Conservation (phyloP, 1,139 yeast species). For the Sugiyamaella sp. region DNA sequence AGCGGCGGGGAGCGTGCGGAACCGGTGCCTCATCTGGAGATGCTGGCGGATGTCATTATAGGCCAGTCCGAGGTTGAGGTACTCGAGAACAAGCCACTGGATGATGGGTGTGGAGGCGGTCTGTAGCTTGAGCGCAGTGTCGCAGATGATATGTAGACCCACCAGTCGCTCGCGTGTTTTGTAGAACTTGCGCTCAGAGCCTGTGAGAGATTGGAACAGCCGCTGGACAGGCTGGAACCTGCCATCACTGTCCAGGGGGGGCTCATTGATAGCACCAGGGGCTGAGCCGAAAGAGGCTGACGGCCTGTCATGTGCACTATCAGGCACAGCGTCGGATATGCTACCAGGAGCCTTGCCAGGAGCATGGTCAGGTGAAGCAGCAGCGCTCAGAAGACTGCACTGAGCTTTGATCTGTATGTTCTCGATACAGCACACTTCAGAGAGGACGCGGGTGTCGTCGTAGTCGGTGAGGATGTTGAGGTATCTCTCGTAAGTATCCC, state of each 20-base stretch:
- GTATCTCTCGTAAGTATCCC: slow-evolving; percentile 22
- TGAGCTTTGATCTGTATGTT: slow-evolving; percentile 12
- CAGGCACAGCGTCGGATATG: no score
- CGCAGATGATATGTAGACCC: slow-evolving; percentile 14
- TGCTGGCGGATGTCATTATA: slow-evolving; percentile 14
- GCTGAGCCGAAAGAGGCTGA: no score
- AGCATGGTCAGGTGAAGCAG: no score
- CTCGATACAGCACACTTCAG: slow-evolving; percentile 16
- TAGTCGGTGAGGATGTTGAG: slow-evolving; percentile 16
- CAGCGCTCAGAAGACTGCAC: no score
- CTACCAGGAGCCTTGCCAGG: no score
- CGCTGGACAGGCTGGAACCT: slow-evolving; percentile 10
- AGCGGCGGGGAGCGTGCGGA: slow-evolving; percentile 7
- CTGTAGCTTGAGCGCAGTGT: neutral
- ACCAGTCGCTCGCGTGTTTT: slow-evolving; percentile 13
- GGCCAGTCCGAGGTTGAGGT: slow-evolving; percentile 14
- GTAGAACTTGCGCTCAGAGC: slow-evolving; percentile 9
- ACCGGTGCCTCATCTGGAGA: slow-evolving; percentile 13
- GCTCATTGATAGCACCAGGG: no score
- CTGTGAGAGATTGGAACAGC: slow-evolving; percentile 11
- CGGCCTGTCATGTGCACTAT: no score
- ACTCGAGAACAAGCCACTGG: slow-evolving; percentile 18
- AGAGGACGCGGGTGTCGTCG: slow-evolving; percentile 4
- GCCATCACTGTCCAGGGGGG: no score
- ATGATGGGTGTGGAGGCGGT: slow-evolving; percentile 1